A percentile compares a stretch with the other conserved stretches of the same genome.
Evolutionary conservation across 306 rosid genomes (phyloP).

Genomic region (Herpetospermum pedunculosum): DNA sequence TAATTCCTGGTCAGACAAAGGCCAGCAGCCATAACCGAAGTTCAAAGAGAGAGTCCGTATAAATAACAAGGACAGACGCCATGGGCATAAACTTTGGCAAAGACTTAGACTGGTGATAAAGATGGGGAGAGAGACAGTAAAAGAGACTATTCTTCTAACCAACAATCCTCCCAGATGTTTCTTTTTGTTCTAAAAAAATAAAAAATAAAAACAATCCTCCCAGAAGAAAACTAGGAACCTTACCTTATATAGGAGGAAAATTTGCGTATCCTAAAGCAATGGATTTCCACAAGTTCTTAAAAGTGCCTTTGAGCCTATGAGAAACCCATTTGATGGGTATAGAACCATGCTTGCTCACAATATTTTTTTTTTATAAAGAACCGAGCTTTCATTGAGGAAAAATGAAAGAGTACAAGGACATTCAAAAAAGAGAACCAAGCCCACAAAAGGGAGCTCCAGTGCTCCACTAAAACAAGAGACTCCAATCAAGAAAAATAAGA

Average conservation of each 20-base stretch:
- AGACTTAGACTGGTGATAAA: not conserved
- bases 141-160: not conserved
- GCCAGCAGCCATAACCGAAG: not conserved
- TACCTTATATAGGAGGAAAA: not conserved
- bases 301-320: not conserved
- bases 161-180: not conserved
- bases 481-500: too few species aligned
- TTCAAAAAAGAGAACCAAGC: too few species aligned
- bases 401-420: too few species aligned
- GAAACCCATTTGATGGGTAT: not conserved
- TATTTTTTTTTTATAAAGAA: too few species aligned
- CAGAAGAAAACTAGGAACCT: not conserved
- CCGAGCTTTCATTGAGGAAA: too few species aligned
- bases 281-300: not conserved
- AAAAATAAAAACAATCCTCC: not conserved
- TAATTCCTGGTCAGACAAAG: not conserved
- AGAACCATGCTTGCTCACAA: not conserved
- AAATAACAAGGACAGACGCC: not conserved
- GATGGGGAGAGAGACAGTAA: not conserved
- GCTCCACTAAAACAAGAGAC: too few species aligned
- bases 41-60: not conserved
- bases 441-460: too few species aligned
- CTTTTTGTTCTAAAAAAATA: too few species aligned
- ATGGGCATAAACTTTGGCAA: not conserved
- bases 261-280: not conserved